These are phyloP conservation scores for Exophiala sideris DNA, from an alignment of 2,329 filamentous ascomycete genomes.

Conservation along the genomic window DNA sequence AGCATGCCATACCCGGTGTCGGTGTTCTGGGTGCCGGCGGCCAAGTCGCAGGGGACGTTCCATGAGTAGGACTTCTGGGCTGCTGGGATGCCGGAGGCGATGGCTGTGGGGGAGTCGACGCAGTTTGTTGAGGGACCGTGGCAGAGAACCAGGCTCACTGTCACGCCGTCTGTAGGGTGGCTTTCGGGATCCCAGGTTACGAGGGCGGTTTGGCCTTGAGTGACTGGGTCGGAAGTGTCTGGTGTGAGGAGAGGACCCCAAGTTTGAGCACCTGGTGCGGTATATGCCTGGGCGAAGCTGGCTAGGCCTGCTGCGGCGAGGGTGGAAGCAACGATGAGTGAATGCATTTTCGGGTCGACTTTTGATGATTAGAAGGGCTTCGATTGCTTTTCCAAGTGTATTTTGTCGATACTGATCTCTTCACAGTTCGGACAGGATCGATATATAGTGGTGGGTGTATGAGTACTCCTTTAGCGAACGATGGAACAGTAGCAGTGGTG, in stretches of 20 bases:
- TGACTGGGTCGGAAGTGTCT: constrained; percentile 21
- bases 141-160: constrained; percentile 29
- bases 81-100: constrained; percentile 25
- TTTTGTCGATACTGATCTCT: neutral
- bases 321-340: constrained; percentile 27
- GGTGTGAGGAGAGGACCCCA: constrained; percentile 28
- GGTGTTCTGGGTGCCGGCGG: constrained; percentile 21
- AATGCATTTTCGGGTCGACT: constrained; percentile 13
- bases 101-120: constrained; percentile 19
- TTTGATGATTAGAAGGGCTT: neutral
- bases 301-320: constrained; percentile 64
- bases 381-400: neutral
- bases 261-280: constrained; percentile 17
- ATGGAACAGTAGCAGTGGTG: too few species aligned
- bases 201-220: constrained; percentile 25
- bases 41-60: constrained; percentile 26
- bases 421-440: too few species aligned
- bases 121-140: constrained; percentile 27
- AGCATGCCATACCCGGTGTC: constrained; percentile 28
- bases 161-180: constrained; percentile 21
- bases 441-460: too few species aligned
- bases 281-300: constrained; percentile 62
- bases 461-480: too few species aligned
- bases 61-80: constrained; percentile 23
- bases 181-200: constrained; percentile 26